These are phyloP conservation scores for Monosporascus sp. DNA, from an alignment of 2,329 filamentous ascomycete genomes.

Conservation along the genomic window DNA sequence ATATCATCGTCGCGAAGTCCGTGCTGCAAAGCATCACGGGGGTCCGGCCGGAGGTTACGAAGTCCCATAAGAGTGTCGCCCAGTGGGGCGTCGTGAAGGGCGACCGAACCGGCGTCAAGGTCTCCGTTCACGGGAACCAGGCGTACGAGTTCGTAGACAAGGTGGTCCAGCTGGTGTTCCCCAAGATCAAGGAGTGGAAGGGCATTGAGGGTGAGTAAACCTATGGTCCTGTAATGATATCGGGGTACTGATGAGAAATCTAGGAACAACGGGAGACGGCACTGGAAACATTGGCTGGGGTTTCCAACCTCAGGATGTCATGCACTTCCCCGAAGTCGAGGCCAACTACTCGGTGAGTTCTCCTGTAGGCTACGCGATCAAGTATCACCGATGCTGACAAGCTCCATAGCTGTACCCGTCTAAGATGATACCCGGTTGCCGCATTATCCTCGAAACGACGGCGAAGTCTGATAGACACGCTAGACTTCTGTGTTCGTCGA, in stretches of 20 bases:
- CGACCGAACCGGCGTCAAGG: constrained; percentile 70
- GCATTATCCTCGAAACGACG: constrained; percentile 78
- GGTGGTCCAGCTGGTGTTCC: constrained; percentile 82
- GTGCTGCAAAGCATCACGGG: constrained; percentile 82
- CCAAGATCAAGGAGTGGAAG: constrained; percentile 92
- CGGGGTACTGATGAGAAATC: constrained; percentile 3
- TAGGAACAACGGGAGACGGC: constrained; percentile 68
- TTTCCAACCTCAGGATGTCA: constrained; percentile 67
- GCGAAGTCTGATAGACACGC: constrained; percentile 83
- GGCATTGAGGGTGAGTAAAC: constrained; percentile 47
- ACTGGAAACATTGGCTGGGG: constrained; percentile 85
- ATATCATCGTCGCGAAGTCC: constrained; percentile 78
- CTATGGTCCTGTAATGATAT: background rate
- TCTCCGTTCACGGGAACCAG: constrained; percentile 69
- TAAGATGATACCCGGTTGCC: constrained; percentile 77
- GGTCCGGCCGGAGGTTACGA: constrained; percentile 64
- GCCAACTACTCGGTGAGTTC: constrained; percentile 84
- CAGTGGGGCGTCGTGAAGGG: constrained; percentile 71
- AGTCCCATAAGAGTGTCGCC: constrained; percentile 63
- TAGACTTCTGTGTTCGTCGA: constrained; percentile 63
- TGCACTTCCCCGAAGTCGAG: constrained; percentile 89
- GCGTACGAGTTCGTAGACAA: constrained; percentile 92
- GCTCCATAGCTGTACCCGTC: constrained; percentile 50
- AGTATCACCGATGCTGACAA: constrained; percentile 3
- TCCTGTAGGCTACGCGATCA: constrained; percentile 1